Evolutionary conservation across 106 monocot species (phyloP).

Genomic region (Allium sativum): DNA sequence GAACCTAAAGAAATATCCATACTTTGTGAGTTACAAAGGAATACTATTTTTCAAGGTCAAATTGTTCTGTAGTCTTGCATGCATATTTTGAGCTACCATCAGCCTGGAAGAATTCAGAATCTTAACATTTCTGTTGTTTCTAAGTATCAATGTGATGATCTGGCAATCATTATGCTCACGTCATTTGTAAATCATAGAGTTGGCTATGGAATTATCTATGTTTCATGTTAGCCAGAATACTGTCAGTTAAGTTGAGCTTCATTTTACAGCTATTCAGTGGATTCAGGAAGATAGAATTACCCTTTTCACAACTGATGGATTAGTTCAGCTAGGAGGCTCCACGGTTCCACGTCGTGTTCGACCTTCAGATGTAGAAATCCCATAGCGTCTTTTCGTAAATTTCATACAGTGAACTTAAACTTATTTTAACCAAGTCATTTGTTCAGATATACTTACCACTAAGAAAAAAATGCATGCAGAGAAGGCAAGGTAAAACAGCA

Average conservation of each 20-base stretch:
- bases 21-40: no score
- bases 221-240: no score
- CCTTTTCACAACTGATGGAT: conserved; percentile 84
- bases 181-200: neutral
- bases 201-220: neutral
- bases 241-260: no score
- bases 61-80: no score
- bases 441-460: no score
- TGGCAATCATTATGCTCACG: no score
- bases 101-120: neutral
- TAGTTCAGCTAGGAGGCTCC: conserved; percentile 91
- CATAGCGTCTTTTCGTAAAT: neutral
- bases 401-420: conserved; percentile 2
- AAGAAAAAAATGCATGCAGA: conserved; percentile 20
- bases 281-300: conserved; percentile 79
- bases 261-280: conserved; percentile 71
- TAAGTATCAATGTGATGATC: neutral
- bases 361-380: conserved; percentile 37
- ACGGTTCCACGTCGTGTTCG: conserved; percentile 59
- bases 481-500: conserved; percentile 35
- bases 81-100: no score
- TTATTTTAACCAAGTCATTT: neutral
- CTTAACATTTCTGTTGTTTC: neutral
- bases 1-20: no score
- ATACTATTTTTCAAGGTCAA: no score